Conservation (phyloP, 257 asterid species). For the Forsythia viridissima region DNA sequence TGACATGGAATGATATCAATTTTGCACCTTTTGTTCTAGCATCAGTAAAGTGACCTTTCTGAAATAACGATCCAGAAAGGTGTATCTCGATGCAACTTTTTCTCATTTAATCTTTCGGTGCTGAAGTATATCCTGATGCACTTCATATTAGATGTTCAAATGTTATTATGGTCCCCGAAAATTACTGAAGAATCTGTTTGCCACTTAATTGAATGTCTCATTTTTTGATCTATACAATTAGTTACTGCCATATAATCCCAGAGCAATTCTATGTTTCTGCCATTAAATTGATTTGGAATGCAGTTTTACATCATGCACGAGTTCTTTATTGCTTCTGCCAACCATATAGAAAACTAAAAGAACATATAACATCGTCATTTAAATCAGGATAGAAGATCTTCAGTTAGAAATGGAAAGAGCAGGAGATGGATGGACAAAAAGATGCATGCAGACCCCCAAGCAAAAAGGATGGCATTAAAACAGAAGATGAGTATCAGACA, state of each 20-base stretch:
- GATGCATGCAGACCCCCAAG: no score
- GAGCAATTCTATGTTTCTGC: neutral
- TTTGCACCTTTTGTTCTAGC: neutral
- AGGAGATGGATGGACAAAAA: neutral
- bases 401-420: neutral
- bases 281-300: no score
- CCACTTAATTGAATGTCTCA: neutral
- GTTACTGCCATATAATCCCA: neutral
- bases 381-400: neutral
- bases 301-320: neutral
- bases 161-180: neutral
- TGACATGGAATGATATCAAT: neutral
- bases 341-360: neutral
- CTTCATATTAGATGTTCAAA: neutral
- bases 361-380: neutral
- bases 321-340: neutral
- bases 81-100: conserved; percentile 19
- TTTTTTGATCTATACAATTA: neutral
- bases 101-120: neutral
- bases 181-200: neutral
- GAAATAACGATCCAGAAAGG: conserved; percentile 33
- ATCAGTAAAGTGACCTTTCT: neutral
- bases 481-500: no score
- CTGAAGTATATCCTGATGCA: neutral
- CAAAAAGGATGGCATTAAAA: no score